Evolutionary conservation across 768 basidiomycete species (phyloP).

Genomic region (Lactifluus rugatus): DNA sequence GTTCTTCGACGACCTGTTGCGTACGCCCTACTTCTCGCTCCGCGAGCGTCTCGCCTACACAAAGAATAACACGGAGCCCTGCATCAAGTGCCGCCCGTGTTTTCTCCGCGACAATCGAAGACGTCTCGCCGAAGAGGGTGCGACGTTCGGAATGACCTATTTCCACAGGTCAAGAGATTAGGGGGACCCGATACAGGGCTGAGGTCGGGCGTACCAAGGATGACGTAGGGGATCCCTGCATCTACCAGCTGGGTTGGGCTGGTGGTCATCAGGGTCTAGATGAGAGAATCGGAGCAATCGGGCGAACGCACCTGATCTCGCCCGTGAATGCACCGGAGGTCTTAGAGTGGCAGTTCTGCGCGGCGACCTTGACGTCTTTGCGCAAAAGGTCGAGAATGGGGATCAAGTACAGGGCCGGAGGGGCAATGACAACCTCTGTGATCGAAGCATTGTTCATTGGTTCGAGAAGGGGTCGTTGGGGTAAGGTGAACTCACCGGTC

Average conservation of each 20-base stretch:
- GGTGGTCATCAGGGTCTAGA: background rate
- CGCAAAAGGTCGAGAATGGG: constrained; percentile 51
- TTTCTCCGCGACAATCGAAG: constrained; percentile 75
- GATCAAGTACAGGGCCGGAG: constrained; percentile 82
- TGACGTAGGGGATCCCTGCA: constrained; percentile 81
- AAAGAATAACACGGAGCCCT: constrained; percentile 81
- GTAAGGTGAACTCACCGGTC: constrained; percentile 46
- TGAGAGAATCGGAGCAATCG: background rate
- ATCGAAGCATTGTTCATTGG: background rate
- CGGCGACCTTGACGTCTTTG: constrained; percentile 68
- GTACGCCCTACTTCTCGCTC: constrained; percentile 79
- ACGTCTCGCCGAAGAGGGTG: constrained; percentile 83
- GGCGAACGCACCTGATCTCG: constrained; percentile 68
- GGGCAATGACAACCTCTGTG: constrained; percentile 88
- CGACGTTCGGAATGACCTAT: constrained; percentile 94
- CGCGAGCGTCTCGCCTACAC: constrained; percentile 88
- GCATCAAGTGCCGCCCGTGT: constrained; percentile 71
- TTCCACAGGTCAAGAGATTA: constrained; percentile 2
- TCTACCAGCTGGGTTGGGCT: constrained; percentile 81
- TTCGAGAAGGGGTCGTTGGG: constrained; percentile 2
- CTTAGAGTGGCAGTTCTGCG: constrained; percentile 88
- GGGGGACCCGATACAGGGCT: constrained; percentile 1
- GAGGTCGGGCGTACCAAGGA: constrained; percentile 52
- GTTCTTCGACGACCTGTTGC: constrained; percentile 65
- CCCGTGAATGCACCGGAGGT: constrained; percentile 88